Percentiles rank a stretch among this genome's conserved stretches.
Evolutionary conservation across 768 basidiomycete species (phyloP).

Genomic region (Pleurotus eryngii): DNA sequence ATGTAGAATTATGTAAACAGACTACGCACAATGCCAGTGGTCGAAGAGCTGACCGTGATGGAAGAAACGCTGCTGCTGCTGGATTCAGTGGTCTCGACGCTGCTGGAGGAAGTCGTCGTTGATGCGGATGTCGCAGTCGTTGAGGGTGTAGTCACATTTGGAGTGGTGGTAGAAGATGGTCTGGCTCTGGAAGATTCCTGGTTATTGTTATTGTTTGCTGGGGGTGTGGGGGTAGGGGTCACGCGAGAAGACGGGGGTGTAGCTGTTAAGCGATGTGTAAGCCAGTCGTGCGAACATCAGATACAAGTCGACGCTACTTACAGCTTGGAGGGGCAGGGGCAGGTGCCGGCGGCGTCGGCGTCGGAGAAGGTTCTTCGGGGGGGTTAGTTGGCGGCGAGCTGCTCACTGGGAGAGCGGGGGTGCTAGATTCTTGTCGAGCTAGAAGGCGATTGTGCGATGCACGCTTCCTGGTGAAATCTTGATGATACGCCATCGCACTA

Average conservation of each 20-base stretch:
- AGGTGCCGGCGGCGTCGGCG: background rate
- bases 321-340: background rate
- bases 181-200: background rate
- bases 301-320: background rate
- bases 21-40: background rate
- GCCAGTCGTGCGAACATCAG: no score
- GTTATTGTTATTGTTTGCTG: background rate
- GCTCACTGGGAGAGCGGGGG: background rate
- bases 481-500: slow-evolving; percentile 6
- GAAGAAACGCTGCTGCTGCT: background rate
- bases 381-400: background rate
- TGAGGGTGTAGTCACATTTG: background rate
- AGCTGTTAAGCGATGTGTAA: background rate
- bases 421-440: slow-evolving; percentile 2
- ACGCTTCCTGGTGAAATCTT: slow-evolving; percentile 1
- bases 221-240: background rate
- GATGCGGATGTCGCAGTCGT: background rate
- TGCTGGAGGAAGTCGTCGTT: background rate
- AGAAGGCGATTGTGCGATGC: slow-evolving; percentile 1
- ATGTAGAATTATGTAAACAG: background rate
- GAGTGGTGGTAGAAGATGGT: background rate
- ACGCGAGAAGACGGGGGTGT: background rate
- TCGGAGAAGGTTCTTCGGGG: background rate
- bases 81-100: background rate
- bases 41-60: background rate